A percentile compares a stretch with the other conserved stretches of the same genome.
Conservation (phyloP, 768 basidiomycete genomes). For the Cystofilobasidium macerans region DNA sequence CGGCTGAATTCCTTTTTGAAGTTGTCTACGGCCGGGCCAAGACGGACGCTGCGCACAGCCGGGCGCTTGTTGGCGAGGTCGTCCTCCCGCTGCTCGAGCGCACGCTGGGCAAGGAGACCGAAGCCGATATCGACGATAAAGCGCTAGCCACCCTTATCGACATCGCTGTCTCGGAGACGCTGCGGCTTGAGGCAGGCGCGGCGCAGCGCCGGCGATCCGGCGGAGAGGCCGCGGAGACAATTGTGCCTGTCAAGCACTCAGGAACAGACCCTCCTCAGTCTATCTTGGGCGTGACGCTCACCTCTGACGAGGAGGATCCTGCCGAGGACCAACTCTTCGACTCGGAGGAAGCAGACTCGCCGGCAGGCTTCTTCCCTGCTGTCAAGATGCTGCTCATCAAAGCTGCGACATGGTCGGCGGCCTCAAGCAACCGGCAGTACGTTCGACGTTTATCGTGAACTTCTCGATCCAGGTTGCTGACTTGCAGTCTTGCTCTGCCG, state of each 20-base stretch:
- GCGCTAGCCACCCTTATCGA: conserved; percentile 34
- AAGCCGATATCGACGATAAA: conserved; percentile 35
- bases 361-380: not conserved
- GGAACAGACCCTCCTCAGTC: conserved; percentile 23
- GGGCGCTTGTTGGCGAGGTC: conserved; percentile 34
- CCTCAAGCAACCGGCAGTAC: not conserved
- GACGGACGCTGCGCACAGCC: conserved; percentile 32
- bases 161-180: conserved; percentile 35
- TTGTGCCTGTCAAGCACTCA: not conserved
- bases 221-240: not conserved
- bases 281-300: conserved; percentile 32
- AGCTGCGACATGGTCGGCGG: not conserved
- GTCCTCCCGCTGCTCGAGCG: conserved; percentile 39
- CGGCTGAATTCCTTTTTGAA: conserved; percentile 33
- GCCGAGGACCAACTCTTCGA: conserved; percentile 15
- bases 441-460: not conserved
- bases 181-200: conserved; percentile 33
- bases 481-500: not conserved
- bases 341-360: not conserved
- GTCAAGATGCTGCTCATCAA: conserved; percentile 2
- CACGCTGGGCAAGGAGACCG: conserved; percentile 34
- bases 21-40: conserved; percentile 36
- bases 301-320: conserved; percentile 31
- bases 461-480: not conserved
- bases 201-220: not conserved